Conservation (phyloP, 2,329 filamentous ascomycete genomes). For the Colletotrichum musae region DNA sequence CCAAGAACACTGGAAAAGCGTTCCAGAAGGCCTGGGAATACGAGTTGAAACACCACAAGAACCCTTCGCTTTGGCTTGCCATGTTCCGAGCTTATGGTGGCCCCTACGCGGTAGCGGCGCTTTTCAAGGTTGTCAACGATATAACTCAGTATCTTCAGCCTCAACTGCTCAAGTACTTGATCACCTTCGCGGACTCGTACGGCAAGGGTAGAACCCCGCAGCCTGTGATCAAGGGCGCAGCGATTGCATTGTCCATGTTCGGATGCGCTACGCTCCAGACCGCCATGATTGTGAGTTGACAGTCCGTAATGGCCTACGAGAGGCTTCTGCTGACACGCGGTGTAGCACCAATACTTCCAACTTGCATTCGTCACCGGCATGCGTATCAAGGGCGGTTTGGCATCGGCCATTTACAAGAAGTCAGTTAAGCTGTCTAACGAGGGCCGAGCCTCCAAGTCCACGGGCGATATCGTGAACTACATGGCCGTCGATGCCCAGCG, state of each 20-base stretch:
- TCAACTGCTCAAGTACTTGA: slow-evolving; percentile 87
- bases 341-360: slow-evolving; percentile 93
- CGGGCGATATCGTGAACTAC: slow-evolving; percentile 98
- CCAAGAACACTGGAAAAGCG: slow-evolving; percentile 76
- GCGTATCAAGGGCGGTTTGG: slow-evolving; percentile 93
- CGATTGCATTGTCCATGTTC: slow-evolving; percentile 95
- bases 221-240: slow-evolving; percentile 85
- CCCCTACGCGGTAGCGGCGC: slow-evolving; percentile 83
- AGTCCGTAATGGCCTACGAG: not conserved
- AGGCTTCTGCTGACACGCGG: slow-evolving; percentile 31
- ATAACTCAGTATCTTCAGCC: slow-evolving; percentile 90
- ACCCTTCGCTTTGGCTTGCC: slow-evolving; percentile 89
- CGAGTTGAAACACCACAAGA: slow-evolving; percentile 77
- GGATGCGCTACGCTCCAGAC: slow-evolving; percentile 88
- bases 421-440: slow-evolving; percentile 93
- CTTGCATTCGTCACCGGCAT: slow-evolving; percentile 95
- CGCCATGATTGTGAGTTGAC: slow-evolving; percentile 72
- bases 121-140: slow-evolving; percentile 94
- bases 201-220: slow-evolving; percentile 65
- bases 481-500: slow-evolving; percentile 99
- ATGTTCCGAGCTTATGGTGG: slow-evolving; percentile 87
- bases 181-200: slow-evolving; percentile 85
- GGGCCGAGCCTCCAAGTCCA: slow-evolving; percentile 88
- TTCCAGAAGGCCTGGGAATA: slow-evolving; percentile 84
- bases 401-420: slow-evolving; percentile 93